Evolutionary conservation across 2,329 filamentous ascomycete genomes (phyloP).

Genomic region (Fulvia fulva): DNA sequence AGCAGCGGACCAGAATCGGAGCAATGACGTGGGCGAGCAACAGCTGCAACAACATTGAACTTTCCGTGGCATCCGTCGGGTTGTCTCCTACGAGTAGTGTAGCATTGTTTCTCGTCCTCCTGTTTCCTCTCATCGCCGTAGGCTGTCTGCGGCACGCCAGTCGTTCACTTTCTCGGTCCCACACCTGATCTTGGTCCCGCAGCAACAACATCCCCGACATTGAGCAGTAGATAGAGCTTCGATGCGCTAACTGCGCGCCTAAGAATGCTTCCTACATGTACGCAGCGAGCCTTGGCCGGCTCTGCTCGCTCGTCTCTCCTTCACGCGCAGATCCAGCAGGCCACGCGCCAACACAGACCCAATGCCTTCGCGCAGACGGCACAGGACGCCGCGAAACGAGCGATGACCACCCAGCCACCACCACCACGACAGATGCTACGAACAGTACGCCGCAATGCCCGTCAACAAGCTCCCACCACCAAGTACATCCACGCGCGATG

Average conservation of each 20-base stretch:
- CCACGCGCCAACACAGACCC: slow-evolving; percentile 4
- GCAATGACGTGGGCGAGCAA: neutral
- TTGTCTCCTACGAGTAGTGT: neutral
- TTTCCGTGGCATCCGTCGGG: neutral
- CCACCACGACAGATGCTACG: slow-evolving; percentile 14
- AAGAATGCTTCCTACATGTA: slow-evolving; percentile 19
- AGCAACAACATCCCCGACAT: neutral
- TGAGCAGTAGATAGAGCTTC: slow-evolving; percentile 7
- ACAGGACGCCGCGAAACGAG: slow-evolving; percentile 5
- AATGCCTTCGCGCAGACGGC: slow-evolving; percentile 8
- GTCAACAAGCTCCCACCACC: neutral
- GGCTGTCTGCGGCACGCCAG: neutral
- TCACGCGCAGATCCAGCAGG: slow-evolving; percentile 7
- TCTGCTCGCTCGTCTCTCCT: slow-evolving; percentile 14
- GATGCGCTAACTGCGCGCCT: slow-evolving; percentile 17
- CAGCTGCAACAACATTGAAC: neutral
- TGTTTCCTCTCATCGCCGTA: neutral
- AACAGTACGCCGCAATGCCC: neutral
- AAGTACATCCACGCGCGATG: slow-evolving; percentile 19
- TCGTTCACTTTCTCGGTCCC: neutral
- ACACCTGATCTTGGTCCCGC: neutral
- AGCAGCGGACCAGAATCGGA: neutral
- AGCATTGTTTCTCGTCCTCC: neutral
- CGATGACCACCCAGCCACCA: slow-evolving; percentile 13
- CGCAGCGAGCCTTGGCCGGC: slow-evolving; percentile 22